A percentile compares a stretch with the other conserved stretches of the same genome.
phyloP scores from a whole-genome alignment of 768 basidiomycete genomes.

The Krasilnikovozyma curviuscula region DNA sequence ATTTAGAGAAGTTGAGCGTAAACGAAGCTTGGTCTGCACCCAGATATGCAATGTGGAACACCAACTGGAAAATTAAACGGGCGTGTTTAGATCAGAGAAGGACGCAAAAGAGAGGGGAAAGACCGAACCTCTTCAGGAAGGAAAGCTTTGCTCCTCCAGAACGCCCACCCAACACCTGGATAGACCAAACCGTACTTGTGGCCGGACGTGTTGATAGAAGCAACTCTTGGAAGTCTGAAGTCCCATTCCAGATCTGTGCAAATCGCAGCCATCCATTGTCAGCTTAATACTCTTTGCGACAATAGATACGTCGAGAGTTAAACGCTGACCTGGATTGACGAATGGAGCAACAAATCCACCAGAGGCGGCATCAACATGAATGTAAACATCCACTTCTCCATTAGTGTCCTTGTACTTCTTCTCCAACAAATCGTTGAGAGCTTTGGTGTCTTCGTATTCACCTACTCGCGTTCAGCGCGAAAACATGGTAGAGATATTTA shows the following conservation, averaged over 20 bases:
- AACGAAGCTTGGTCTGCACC: conserved; percentile 16
- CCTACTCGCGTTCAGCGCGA: no score
- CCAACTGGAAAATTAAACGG: neutral
- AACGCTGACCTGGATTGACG: no score
- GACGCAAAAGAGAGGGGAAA: conserved; percentile 18
- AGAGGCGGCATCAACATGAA: conserved; percentile 1
- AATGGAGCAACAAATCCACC: conserved; percentile 15
- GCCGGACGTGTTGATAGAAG: conserved; percentile 24
- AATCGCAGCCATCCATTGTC: no score
- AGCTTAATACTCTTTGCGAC: no score
- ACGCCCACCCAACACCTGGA: conserved; percentile 23
- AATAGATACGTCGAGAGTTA: no score
- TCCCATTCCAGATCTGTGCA: conserved; percentile 21
- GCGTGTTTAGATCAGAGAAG: neutral
- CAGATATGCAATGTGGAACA: conserved; percentile 12
- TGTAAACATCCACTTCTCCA: conserved; percentile 13
- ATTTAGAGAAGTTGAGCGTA: conserved; percentile 18
- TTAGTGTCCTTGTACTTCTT: conserved; percentile 19
- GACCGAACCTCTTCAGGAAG: conserved; percentile 25
- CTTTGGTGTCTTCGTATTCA: conserved; percentile 18
- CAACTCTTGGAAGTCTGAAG: conserved; percentile 22
- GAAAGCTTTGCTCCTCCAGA: conserved; percentile 22
- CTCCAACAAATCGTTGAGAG: conserved; percentile 16
- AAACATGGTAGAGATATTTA: no score
- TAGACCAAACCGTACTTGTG: conserved; percentile 16